Percentiles rank a stretch among this genome's conserved stretches.
These are phyloP conservation scores for Seminavis robusta DNA, from an alignment of 108 stramenopile species.

Conservation along the genomic window DNA sequence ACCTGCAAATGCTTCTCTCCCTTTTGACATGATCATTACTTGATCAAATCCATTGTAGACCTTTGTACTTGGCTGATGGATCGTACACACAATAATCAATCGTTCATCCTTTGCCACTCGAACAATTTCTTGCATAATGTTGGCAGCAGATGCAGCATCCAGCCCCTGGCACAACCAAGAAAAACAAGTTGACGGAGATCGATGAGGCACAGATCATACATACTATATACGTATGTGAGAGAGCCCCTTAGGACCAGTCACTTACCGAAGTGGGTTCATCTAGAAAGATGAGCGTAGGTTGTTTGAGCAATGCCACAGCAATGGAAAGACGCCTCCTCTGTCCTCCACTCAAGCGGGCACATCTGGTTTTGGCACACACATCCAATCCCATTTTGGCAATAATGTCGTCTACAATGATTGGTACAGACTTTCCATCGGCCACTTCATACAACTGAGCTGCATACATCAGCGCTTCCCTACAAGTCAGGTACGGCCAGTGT, in stretches of 20 bases:
- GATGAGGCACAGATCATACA: no score
- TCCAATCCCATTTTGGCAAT: slow-evolving; percentile 33
- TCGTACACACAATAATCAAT: slow-evolving; percentile 45
- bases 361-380: slow-evolving; percentile 23
- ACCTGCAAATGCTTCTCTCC: slow-evolving; percentile 39
- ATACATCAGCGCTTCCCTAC: slow-evolving; percentile 19
- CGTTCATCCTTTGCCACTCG: slow-evolving; percentile 45
- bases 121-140: slow-evolving; percentile 26
- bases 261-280: slow-evolving; percentile 16
- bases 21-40: slow-evolving; percentile 51
- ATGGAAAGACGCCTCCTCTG: slow-evolving; percentile 32
- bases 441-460: slow-evolving; percentile 26
- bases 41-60: slow-evolving; percentile 53
- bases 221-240: no score
- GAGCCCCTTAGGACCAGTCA: no score
- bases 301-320: slow-evolving; percentile 83
- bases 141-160: slow-evolving; percentile 13
- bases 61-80: slow-evolving; percentile 60
- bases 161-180: no score
- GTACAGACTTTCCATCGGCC: slow-evolving; percentile 1
- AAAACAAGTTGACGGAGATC: no score
- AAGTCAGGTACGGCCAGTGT: slow-evolving; percentile 35
- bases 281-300: slow-evolving; percentile 67
- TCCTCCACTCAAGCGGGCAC: slow-evolving; percentile 27
- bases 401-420: slow-evolving; percentile 6